These are phyloP conservation scores for Peniophora sp. DNA, from an alignment of 1,284 basidiomycete genomes.

Conservation along the genomic window DNA sequence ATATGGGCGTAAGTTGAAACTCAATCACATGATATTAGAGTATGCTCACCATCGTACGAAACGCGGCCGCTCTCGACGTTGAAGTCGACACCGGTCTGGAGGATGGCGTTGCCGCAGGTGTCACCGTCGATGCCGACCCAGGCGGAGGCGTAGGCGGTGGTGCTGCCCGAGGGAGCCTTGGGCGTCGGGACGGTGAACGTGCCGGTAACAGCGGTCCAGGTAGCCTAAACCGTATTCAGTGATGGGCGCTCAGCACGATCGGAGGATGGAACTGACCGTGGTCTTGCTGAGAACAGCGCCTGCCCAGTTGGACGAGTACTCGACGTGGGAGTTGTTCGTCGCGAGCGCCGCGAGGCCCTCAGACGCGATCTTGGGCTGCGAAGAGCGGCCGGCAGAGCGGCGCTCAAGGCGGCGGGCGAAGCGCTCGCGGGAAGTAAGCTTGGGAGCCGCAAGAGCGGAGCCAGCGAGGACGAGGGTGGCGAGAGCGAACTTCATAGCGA, in stretches of 20 bases:
- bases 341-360: background rate
- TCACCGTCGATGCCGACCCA: conserved; percentile 21
- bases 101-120: conserved; percentile 15
- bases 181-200: conserved; percentile 24
- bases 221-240: conserved; percentile 11
- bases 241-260: background rate
- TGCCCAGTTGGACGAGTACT: background rate
- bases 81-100: conserved; percentile 23
- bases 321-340: background rate
- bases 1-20: background rate
- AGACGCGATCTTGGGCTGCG: background rate
- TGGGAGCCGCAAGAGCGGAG: background rate
- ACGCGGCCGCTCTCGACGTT: conserved; percentile 14
- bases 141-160: conserved; percentile 19
- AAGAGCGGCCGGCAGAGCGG: background rate
- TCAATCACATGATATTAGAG: too few species aligned
- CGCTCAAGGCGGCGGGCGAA: background rate
- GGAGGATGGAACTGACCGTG: background rate
- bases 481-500: too few species aligned
- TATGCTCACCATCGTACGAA: conserved; percentile 5
- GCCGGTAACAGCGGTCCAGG: conserved; percentile 21
- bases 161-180: conserved; percentile 15
- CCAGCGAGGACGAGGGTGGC: too few species aligned
- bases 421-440: background rate
- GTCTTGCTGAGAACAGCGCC: background rate